A percentile compares a stretch with the other conserved stretches of the same genome.
Conservation (phyloP, 2,329 filamentous ascomycete genomes). For the Microdochium trichocladiopsis region DNA sequence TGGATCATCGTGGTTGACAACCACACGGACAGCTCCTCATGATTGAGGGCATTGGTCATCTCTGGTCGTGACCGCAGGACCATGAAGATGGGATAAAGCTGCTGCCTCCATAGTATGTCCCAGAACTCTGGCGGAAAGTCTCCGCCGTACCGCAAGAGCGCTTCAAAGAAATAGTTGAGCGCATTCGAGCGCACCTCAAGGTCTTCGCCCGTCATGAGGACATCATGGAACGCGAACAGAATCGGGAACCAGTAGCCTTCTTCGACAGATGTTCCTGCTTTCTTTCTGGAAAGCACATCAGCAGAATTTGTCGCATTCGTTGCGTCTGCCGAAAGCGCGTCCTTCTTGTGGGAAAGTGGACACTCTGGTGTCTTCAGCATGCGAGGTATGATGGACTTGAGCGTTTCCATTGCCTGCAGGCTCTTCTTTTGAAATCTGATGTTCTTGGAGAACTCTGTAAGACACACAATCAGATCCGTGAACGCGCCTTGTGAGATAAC, state of each 20-base stretch:
- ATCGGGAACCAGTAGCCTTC: conserved; percentile 99
- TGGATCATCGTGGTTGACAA: conserved; percentile 99
- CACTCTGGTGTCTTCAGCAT: conserved; percentile 97
- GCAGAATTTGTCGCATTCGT: conserved; percentile 30
- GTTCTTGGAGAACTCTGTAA: conserved; percentile 99
- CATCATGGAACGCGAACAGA: conserved; percentile 96
- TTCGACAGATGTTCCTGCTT: conserved; percentile 79
- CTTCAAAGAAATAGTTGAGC: conserved; percentile 94
- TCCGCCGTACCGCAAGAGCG: conserved; percentile 80
- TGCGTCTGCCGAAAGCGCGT: conserved; percentile 23
- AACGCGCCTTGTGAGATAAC: conserved; percentile 96
- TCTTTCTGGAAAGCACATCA: conserved; percentile 42
- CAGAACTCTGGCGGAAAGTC: conserved; percentile 93
- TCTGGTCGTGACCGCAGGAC: conserved; percentile 94
- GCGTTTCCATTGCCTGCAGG: conserved; percentile 85
- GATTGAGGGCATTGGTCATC: conserved; percentile 90
- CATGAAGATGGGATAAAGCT: conserved; percentile 97
- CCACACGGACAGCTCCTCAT: conserved; percentile 97
- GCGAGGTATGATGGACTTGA: conserved; percentile 88
- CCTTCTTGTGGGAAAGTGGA: conserved; percentile 65
- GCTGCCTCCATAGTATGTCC: conserved; percentile 96
- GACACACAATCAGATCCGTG: conserved; percentile 88
- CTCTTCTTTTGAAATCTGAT: conserved; percentile 98
- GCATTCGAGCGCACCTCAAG: conserved; percentile 88
- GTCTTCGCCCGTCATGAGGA: conserved; percentile 98